phyloP scores from a whole-genome alignment of 169 alveolate species.

The Pseudocohnilembus persalinus region DNA sequence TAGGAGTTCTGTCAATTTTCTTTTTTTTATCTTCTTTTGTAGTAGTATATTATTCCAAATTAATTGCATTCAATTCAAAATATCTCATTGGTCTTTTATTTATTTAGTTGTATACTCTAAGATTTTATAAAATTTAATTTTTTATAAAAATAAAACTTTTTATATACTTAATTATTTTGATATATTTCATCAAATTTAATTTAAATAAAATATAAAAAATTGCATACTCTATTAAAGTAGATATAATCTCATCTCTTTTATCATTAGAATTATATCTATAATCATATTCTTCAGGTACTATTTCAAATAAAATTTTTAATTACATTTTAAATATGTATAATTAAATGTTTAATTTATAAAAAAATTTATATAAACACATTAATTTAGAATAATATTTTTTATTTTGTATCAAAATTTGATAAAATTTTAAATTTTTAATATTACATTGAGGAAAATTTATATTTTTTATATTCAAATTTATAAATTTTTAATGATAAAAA shows the following conservation, averaged over 20 bases:
- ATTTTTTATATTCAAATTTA: no score
- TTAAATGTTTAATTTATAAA: no score
- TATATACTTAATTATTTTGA: no score
- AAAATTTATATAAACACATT: no score
- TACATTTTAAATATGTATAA: not conserved
- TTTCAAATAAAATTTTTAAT: not conserved
- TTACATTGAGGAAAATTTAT: no score
- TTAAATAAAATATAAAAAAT: no score
- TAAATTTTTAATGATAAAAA: no score
- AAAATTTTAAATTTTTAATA: no score
- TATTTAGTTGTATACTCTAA: conserved; percentile 5
- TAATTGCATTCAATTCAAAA: conserved; percentile 35
- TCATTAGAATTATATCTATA: conserved; percentile 36
- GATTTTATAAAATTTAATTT: not conserved
- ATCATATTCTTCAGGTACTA: conserved; percentile 43
- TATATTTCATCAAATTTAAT: no score
- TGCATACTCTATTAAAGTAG: not conserved
- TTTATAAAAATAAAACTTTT: no score
- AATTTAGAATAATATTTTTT: no score
- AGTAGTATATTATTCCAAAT: conserved; percentile 56
- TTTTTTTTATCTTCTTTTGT: conserved; percentile 69
- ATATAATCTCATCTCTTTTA: conserved; percentile 32
- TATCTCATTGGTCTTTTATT: conserved; percentile 18
- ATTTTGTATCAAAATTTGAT: no score
- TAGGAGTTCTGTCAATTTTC: conserved; percentile 59